phyloP scores from a whole-genome alignment of 495 filamentous ascomycete genomes.

The Copromyces sp. region DNA sequence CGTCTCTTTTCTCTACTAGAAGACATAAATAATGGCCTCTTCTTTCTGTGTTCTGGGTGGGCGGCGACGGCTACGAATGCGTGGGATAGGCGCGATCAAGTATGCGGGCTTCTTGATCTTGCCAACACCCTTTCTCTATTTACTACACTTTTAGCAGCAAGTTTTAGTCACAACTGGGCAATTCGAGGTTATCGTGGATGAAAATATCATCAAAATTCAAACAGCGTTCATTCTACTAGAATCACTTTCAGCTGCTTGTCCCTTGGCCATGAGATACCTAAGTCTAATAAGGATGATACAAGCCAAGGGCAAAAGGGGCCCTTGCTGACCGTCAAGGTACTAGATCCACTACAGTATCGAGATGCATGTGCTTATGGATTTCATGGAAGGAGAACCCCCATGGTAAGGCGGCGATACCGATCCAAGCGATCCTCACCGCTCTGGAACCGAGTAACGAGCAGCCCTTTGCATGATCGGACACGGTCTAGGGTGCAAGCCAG shows the following conservation, averaged over 20 bases:
- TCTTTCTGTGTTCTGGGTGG: conserved; percentile 29
- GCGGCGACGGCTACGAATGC: conserved; percentile 22
- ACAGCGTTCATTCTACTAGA: not conserved
- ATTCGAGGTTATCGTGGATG: not conserved
- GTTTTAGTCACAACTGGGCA: not conserved
- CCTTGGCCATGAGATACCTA: not conserved
- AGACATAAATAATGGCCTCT: conserved; percentile 27
- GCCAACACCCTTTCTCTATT: not conserved
- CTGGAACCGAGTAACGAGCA: not conserved
- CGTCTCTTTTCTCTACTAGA: conserved; percentile 32
- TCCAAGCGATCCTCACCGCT: not conserved
- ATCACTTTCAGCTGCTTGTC: not conserved
- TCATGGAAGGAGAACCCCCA: not conserved
- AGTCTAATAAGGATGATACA: not conserved
- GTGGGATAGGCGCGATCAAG: conserved; percentile 34
- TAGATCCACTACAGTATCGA: not conserved
- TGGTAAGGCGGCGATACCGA: not conserved
- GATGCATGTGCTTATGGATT: not conserved
- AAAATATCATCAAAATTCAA: not conserved
- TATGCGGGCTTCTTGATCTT: conserved; percentile 18
- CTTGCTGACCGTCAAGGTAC: not conserved
- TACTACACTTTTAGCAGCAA: not conserved
- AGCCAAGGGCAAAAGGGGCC: not conserved
- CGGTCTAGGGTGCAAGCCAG: not conserved
- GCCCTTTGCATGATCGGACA: not conserved